Base-by-base conservation (phyloP, 75 land plant species). In the Cryptomeria japonica region DNA sequence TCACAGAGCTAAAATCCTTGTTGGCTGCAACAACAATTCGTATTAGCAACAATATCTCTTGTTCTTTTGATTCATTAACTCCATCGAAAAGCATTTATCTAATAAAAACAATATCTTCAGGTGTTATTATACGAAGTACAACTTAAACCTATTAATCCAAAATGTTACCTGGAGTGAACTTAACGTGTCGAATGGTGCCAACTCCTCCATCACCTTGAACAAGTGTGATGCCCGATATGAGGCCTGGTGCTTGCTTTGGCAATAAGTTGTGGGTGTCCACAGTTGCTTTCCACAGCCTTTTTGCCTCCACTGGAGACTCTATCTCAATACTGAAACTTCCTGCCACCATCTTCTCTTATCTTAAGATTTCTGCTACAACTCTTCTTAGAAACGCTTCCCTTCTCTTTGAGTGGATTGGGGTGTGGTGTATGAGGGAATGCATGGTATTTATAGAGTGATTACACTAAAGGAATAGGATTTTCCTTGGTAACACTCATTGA, bases 311-410 rank as follows among this genome's bases (percentile, higher is more conserved):
- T 0, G 37, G 16, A 41, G 82, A 53, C 56, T 53, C 56, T 0
- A 53, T 53, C 14, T 53, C 16, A 14, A 12, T 16, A 13, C 16
- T 53, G 1, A 53, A 12, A 13, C 56, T 12, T 53, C 16, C 56
- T 3, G 14, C 16, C 13, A 53, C 56, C 56, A 53, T 53, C 64
- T 91, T 92, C 72, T 92, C 93, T 41, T 41, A 14, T 15, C 56
- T 53, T 13, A 13, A 13, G 3, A 44, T 44, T 44, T 44, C 46
- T 5, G 5, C 46, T 44, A 44, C 46, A 44, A 44, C 46, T 44
- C 46, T 44, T n/a, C n/a, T n/a, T n/a, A n/a, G n/a, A n/a, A n/a
- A n/a, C n/a, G n/a, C n/a, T n/a, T 44, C 46, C 5, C 3, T 44
- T 3, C 41, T 39, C 2, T 2, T 39, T 2, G 2, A n/a, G n/a